Evolutionary conservation across 2,329 filamentous ascomycete genomes (phyloP), one percentile per base, ranked within the genome.

Genomic region (Penicillium italicum): DNA sequence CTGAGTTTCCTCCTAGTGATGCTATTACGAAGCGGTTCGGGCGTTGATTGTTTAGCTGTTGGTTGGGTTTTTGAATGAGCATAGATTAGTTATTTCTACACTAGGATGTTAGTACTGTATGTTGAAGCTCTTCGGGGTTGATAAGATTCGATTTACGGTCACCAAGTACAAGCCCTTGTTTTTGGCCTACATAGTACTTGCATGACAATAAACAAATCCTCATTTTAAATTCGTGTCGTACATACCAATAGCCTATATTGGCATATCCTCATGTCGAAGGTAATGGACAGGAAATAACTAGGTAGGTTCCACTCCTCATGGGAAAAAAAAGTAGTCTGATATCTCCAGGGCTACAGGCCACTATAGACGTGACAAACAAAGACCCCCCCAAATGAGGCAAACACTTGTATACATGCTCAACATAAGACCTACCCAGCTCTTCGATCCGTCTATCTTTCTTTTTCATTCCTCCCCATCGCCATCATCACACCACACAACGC

Each of bases 1-100:
- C 68, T 7, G 61, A 62, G 5, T 56, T 71, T 16, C 67, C 68
- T 10, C 51, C 61, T 7, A 60, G 61, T 1, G 62, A 60, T 37
- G 59, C 59, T 10, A 63, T 71, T 26, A 52, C 63, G 28, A 62
- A 66, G 16, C 59, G 64, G 1, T 69, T 70, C 58, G 64, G 64
- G 37, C 46, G 43, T 26, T 55, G 40, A 55, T 22, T 1, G 20
- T 26, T 14, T 7, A 18, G 11, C 4, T 12, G 5, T 9, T 42
- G 20, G 12, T 22, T 52, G 46, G 14, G 30, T 20, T 20, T 24
- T n/a, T 40, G 31, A 48, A 45, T 40, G n/a, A 20, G 28, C 24
- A 30, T 42, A 20, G 20, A 34, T 12, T 30, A 3, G 28, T 12
- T 8, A n/a, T 24, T n/a, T n/a, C 20, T n/a, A 34, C 9, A 38